Evolutionary conservation across 257 asterid genomes (phyloP), one percentile per base, ranked within the genome.

Genomic region (Ophiorrhiza pumila): DNA sequence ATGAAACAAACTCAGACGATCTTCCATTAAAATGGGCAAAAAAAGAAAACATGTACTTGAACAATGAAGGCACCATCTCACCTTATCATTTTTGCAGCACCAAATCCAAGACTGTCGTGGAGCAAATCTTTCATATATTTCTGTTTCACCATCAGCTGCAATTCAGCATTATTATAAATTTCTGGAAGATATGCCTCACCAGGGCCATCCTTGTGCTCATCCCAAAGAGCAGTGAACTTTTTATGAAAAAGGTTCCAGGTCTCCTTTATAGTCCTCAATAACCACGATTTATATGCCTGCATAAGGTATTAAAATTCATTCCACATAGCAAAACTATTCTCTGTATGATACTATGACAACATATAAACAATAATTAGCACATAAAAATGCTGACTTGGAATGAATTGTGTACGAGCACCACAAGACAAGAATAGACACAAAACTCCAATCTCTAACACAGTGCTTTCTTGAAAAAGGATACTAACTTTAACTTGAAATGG

Each of bases 21-120:
- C 52, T 46, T 58, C 46, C 34, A 22, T 15, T 0, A 58, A 37
- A 53, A 20, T 58, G 31, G 22, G 31, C 15, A 7, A 52, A 53
- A 69, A 53, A 8, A 47, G 3, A 35, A 15, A 32, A 5, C 1
- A 20, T 42, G 20, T 23, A 42, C 8, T 57, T 58, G 7, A 61
- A 20, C 15, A 25, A 52, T 22, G 68, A 71, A 71, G 69, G 6
- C 20, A 34, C 43, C 13, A 42, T 18, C 75, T 76, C 72, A 91
- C 98, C 99, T 90, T 80, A 91, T 91, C 97, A 94, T 94, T 85
- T 94, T 94, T 79, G 98, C 98, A 76, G 97, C 87, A 69, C 97
- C 97, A 79, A 91, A 94, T 79, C 99, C 99, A 62, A 91, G 96
- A 69, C 86, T 77, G 71, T 94, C 99, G 20, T 85, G 97, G 78